Evolutionary conservation across 2,329 filamentous ascomycete species (phyloP).

Genomic region (Didymella sp.): DNA sequence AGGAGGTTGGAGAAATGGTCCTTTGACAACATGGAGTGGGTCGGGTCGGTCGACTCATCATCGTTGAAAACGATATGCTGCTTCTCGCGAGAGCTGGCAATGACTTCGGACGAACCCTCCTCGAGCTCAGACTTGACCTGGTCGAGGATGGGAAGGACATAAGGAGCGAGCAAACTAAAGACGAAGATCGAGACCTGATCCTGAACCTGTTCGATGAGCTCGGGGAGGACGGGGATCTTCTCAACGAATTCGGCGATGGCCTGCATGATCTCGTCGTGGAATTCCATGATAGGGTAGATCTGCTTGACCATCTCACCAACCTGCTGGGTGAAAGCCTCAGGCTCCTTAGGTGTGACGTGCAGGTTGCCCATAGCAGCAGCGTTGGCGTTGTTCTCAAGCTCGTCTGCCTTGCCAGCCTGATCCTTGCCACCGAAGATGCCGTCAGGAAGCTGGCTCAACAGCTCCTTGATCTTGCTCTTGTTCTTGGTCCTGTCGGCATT

Average conservation of each 20-base stretch:
- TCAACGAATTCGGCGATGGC: slow-evolving; percentile 78
- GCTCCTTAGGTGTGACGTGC: slow-evolving; percentile 76
- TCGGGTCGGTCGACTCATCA: slow-evolving; percentile 78
- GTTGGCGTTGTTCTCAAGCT: slow-evolving; percentile 78
- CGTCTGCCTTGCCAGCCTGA: slow-evolving; percentile 76
- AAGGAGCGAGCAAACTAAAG: slow-evolving; percentile 89
- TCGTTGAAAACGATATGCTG: slow-evolving; percentile 88
- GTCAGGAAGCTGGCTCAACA: slow-evolving; percentile 81
- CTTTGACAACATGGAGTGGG: slow-evolving; percentile 94
- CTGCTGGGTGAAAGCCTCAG: slow-evolving; percentile 84
- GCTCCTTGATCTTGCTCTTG: slow-evolving; percentile 76
- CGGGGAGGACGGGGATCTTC: slow-evolving; percentile 82
- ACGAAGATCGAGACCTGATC: slow-evolving; percentile 89
- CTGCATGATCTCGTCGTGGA: slow-evolving; percentile 88
- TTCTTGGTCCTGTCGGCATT: slow-evolving; percentile 68
- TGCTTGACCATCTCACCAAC: slow-evolving; percentile 75
- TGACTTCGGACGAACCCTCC: slow-evolving; percentile 85
- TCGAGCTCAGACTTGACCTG: slow-evolving; percentile 88
- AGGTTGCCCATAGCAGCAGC: slow-evolving; percentile 78
- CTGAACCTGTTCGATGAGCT: slow-evolving; percentile 84
- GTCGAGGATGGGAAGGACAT: slow-evolving; percentile 81
- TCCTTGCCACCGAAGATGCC: slow-evolving; percentile 79
- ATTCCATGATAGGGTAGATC: slow-evolving; percentile 88
- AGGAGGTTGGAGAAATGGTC: slow-evolving; percentile 91
- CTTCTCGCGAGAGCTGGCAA: slow-evolving; percentile 81